These are phyloP conservation scores for Hygrophila difformis DNA, from an alignment of 257 asterid genomes.

Conservation along the genomic window DNA sequence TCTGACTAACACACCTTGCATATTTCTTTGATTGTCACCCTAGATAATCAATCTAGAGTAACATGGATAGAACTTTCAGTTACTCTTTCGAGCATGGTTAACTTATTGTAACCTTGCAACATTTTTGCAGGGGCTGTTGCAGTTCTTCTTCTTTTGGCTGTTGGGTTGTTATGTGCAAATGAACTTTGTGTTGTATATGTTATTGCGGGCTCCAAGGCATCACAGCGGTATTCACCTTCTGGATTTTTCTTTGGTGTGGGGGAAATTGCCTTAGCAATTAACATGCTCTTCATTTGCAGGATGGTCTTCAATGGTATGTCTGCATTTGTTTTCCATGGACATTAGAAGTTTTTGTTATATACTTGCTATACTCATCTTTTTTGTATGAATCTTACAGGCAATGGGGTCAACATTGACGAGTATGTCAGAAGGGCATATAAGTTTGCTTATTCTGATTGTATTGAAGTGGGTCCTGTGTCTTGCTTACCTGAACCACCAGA, in stretches of 20 bases:
- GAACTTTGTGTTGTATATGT: constrained; percentile 98
- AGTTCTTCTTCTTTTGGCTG: constrained; percentile 90
- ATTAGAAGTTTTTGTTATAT: constrained; percentile 4
- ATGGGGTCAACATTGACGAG: constrained; percentile 92
- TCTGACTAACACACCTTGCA: too few relatives aligned
- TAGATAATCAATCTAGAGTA: too few relatives aligned
- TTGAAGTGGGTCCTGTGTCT: constrained; percentile 97
- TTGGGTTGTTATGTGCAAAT: constrained; percentile 94
- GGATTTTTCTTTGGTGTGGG: constrained; percentile 99
- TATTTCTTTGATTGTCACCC: too few relatives aligned
- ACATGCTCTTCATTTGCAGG: constrained; percentile 98
- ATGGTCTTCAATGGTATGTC: constrained; percentile 88
- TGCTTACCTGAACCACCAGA: constrained; percentile 97
- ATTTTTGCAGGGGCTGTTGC: constrained; percentile 92
- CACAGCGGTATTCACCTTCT: constrained; percentile 93
- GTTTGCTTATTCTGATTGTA: constrained; percentile 92
- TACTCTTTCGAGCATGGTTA: background rate
- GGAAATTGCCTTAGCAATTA: constrained; percentile 91
- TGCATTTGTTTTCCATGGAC: constrained; percentile 8
- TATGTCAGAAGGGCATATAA: constrained; percentile 95
- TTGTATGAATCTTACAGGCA: constrained; percentile 43
- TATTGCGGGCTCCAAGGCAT: constrained; percentile 87
- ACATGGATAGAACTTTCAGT: background rate
- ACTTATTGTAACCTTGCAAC: constrained; percentile 12
- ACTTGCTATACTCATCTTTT: constrained; percentile 16